These are phyloP conservation scores for Exophiala aquamarina DNA, from an alignment of 2,329 filamentous ascomycete genomes.

Conservation along the genomic window DNA sequence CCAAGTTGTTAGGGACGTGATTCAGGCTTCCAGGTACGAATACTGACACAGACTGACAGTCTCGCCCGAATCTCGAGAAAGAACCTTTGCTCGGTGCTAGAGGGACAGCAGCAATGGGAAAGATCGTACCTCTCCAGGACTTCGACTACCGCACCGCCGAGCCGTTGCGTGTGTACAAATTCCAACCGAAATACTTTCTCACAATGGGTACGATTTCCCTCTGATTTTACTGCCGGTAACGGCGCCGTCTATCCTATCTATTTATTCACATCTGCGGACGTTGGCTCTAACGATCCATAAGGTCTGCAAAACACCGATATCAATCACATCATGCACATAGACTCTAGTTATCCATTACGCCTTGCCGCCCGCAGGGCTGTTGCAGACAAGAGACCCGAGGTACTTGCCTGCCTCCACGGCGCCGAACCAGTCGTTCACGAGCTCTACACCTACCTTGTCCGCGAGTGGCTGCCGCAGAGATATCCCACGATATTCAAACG, in stretches of 20 bases:
- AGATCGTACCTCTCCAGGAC: constrained; percentile 5
- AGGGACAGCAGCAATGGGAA: background rate
- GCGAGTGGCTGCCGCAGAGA: constrained; percentile 1
- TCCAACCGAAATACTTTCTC: constrained; percentile 17
- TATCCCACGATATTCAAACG: constrained; percentile 6
- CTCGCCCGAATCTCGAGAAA: too few species aligned
- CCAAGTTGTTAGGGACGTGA: too few species aligned
- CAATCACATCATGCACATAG: constrained; percentile 14
- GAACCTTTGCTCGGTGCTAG: too few species aligned
- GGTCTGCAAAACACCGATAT: constrained; percentile 13
- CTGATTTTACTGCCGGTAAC: background rate
- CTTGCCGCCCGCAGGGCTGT: background rate
- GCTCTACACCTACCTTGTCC: constrained; percentile 4
- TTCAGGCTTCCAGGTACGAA: too few species aligned
- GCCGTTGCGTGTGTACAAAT: constrained; percentile 13
- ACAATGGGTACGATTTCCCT: constrained; percentile 16
- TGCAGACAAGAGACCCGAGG: background rate
- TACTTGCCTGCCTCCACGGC: background rate
- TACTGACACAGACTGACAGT: too few species aligned
- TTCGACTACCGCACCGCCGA: constrained; percentile 11
- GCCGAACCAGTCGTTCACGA: background rate
- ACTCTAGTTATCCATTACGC: constrained; percentile 4
- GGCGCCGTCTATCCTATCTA: background rate
- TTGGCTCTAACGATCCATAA: constrained; percentile 4
- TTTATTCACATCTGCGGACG: too few species aligned